A percentile compares a stretch with the other conserved stretches of the same genome.
Evolutionary conservation across 2,329 filamentous ascomycete genomes (phyloP).

Genomic region (Tothia fuscella): DNA sequence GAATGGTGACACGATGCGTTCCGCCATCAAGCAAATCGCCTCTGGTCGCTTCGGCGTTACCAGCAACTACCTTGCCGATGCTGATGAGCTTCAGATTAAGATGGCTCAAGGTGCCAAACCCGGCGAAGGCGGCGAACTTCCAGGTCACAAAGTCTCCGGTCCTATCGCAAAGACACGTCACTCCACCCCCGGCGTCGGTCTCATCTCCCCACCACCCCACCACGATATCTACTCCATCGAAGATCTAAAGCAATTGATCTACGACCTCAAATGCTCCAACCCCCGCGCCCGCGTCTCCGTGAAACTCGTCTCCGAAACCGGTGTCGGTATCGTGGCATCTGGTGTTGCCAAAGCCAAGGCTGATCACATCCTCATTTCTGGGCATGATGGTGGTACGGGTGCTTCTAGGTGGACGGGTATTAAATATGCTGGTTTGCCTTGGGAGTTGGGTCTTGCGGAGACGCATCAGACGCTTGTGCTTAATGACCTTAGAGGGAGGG

Average conservation of each 20-base stretch:
- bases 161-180: slow-evolving; percentile 90
- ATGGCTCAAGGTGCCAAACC: slow-evolving; percentile 99
- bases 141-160: slow-evolving; percentile 90
- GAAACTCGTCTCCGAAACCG: slow-evolving; percentile 94
- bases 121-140: slow-evolving; percentile 92
- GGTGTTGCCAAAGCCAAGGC: slow-evolving; percentile 97
- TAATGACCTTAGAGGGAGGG: slow-evolving; percentile 89
- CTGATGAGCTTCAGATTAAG: slow-evolving; percentile 96
- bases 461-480: slow-evolving; percentile 93
- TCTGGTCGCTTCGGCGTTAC: slow-evolving; percentile 95
- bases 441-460: slow-evolving; percentile 93
- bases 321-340: slow-evolving; percentile 93
- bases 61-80: slow-evolving; percentile 85
- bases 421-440: slow-evolving; percentile 94
- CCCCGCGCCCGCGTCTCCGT: slow-evolving; percentile 86
- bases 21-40: slow-evolving; percentile 94
- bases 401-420: slow-evolving; percentile 97
- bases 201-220: slow-evolving; percentile 91
- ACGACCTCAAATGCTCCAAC: slow-evolving; percentile 93
- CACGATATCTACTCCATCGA: slow-evolving; percentile 99
- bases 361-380: slow-evolving; percentile 92
- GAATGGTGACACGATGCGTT: slow-evolving; percentile 93
- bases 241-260: slow-evolving; percentile 94
- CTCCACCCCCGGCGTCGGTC: slow-evolving; percentile 88
- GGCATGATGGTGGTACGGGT: slow-evolving; percentile 93